Evolutionary conservation across 1,284 basidiomycete species (phyloP).

Genomic region (Psilocybe mexicana): DNA sequence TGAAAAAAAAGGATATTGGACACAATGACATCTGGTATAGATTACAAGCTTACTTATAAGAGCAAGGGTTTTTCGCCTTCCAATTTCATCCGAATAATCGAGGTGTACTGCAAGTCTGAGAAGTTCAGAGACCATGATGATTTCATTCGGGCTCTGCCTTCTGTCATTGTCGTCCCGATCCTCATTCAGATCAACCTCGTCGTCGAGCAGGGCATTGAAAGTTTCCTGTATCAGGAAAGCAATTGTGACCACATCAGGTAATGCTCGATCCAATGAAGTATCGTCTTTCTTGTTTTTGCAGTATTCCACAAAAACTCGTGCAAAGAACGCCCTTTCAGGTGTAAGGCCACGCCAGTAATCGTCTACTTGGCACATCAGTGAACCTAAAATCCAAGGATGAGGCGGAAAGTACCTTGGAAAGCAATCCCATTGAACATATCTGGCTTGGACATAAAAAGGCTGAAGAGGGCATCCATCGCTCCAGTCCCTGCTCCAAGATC

Average conservation of each 20-base stretch:
- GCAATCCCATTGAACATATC: slow-evolving; percentile 57
- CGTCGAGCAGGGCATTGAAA: slow-evolving; percentile 65
- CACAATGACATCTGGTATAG: neutral
- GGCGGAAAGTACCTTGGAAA: slow-evolving; percentile 59
- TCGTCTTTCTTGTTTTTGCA: slow-evolving; percentile 70
- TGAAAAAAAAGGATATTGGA: slow-evolving; percentile 28
- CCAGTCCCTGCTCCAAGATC: slow-evolving; percentile 36
- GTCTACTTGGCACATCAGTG: slow-evolving; percentile 40
- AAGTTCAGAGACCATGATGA: slow-evolving; percentile 69
- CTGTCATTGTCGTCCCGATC: slow-evolving; percentile 43
- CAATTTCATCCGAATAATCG: slow-evolving; percentile 94
- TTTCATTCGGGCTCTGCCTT: slow-evolving; percentile 41
- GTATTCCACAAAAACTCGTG: slow-evolving; percentile 82
- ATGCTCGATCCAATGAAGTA: slow-evolving; percentile 67
- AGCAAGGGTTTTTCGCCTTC: slow-evolving; percentile 87
- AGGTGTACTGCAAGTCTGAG: slow-evolving; percentile 80
- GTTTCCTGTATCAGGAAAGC: slow-evolving; percentile 79
- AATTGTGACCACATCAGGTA: slow-evolving; percentile 82
- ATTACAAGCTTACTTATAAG: slow-evolving; percentile 63
- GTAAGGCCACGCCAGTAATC: slow-evolving; percentile 74
- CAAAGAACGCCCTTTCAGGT: slow-evolving; percentile 82
- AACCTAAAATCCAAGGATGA: neutral
- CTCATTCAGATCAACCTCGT: slow-evolving; percentile 38
- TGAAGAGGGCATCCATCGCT: slow-evolving; percentile 40
- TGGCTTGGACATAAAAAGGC: slow-evolving; percentile 35